A percentile compares a stretch with the other conserved stretches of the same genome.
phyloP scores from a whole-genome alignment of 139 green algal species.

The Chlorella sorokiniana region DNA sequence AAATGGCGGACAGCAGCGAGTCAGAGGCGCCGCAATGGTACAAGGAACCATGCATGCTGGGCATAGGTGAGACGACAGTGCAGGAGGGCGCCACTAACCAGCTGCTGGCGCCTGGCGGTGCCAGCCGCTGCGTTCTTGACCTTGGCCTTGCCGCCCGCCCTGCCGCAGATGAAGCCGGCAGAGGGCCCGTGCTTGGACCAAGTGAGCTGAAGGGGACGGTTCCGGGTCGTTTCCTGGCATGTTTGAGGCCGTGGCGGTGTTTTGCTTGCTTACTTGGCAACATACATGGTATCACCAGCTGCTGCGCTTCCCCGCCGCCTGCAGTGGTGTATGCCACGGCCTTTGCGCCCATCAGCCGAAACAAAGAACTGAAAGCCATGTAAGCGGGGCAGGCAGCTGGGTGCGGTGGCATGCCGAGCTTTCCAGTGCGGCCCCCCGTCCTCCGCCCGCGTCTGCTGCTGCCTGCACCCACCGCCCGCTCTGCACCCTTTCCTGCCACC shows the following conservation, averaged over 20 bases:
- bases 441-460: background rate
- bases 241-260: background rate
- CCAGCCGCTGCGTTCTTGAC: background rate
- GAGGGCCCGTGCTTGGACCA: conserved; percentile 86
- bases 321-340: conserved; percentile 40
- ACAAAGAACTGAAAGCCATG: conserved; percentile 42
- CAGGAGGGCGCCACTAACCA: no score
- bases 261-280: background rate
- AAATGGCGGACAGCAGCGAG: background rate
- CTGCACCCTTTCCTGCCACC: background rate
- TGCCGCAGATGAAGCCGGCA: conserved; percentile 83
- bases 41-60: conserved; percentile 67
- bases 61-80: conserved; percentile 66
- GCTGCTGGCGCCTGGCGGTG: no score
- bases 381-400: conserved; percentile 4
- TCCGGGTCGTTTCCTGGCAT: no score
- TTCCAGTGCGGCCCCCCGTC: background rate
- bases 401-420: background rate
- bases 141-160: background rate
- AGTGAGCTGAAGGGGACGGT: conserved; percentile 71
- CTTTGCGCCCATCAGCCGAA: conserved; percentile 26
- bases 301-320: background rate
- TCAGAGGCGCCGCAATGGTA: conserved; percentile 42
- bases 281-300: no score
- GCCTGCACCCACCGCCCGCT: background rate